Evolutionary conservation across 441 rosid genomes (phyloP).

Genomic region (Populus hybrid): DNA sequence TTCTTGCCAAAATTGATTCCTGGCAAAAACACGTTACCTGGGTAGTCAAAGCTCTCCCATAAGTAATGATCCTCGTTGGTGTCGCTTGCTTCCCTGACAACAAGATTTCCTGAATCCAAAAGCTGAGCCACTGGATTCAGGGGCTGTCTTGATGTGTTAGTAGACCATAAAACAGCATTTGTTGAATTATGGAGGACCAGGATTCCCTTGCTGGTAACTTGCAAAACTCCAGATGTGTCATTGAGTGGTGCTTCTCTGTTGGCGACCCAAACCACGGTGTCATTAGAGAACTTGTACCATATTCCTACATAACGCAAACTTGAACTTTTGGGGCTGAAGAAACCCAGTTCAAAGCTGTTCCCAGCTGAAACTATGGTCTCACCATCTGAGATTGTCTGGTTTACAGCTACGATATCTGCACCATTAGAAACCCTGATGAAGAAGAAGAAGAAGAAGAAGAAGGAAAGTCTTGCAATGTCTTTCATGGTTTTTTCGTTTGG

Average conservation of each 20-base stretch:
- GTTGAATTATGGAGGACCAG: slow-evolving; percentile 38
- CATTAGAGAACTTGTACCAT: slow-evolving; percentile 27
- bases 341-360: slow-evolving; percentile 30
- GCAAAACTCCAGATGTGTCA: slow-evolving; percentile 22
- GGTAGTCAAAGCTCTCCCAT: slow-evolving; percentile 78
- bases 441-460: slow-evolving; percentile 3
- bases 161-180: slow-evolving; percentile 38
- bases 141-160: slow-evolving; percentile 16
- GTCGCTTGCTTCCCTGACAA: slow-evolving; percentile 25
- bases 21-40: slow-evolving; percentile 57
- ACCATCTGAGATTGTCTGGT: slow-evolving; percentile 18
- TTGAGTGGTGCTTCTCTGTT: slow-evolving; percentile 49
- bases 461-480: background rate
- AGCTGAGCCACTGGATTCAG: slow-evolving; percentile 30
- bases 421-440: background rate
- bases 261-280: slow-evolving; percentile 69
- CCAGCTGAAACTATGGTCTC: slow-evolving; percentile 21
- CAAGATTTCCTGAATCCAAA: slow-evolving; percentile 46
- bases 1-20: slow-evolving; percentile 53
- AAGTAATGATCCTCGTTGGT: slow-evolving; percentile 14
- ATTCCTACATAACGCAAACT: slow-evolving; percentile 28
- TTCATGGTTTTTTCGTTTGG: slow-evolving; percentile 10
- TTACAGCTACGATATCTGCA: slow-evolving; percentile 8
- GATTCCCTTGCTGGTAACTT: slow-evolving; percentile 24
- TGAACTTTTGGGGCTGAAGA: slow-evolving; percentile 30